Base-by-base conservation (phyloP, 2,329 filamentous ascomycete genomes). In the Paecilomyces niveus region DNA sequence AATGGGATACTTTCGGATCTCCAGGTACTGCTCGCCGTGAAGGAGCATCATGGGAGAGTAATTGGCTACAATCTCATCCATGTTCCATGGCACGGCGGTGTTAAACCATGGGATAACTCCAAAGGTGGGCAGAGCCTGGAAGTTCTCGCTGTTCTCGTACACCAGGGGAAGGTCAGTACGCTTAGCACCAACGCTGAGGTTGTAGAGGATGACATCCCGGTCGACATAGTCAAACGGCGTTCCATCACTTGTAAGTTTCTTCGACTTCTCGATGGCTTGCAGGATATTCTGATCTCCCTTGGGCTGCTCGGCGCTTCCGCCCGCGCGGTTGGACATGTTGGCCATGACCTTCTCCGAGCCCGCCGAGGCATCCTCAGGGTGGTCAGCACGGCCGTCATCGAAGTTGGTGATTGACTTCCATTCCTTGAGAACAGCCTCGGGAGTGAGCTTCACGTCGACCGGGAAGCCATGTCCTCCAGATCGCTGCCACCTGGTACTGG, bases 41-140 rank as follows among this genome's bases (percentile, higher is more conserved):
- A 99, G 88, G 55, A 99, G 86, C 92, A 97, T 97, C 91, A 96
- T 97, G 62, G 92, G 93, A 39, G 86, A 91, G 82, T 97, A 99
- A 82, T 97, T 96, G 74, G 92, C 92, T 29, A 97, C 89, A 61
- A 99, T 84, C 58, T 92, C 85, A 70, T 86, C 85, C 68, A 94
- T 83, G 74, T 82, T 86, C 80, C 89, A 97, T 29, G 93, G 90
- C 61, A 86, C 80, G 65, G 89, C 83, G 61, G 91, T 88, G 77
- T 89, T 89, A 80, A 97, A 97, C 68, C 87, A 89, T n/a, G 94
- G 94, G 68, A 99, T 88, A 62, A 97, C 94, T 73, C 92, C 94
- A 70, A 90, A 99, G n/a, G 92, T 95, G 56, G 94, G 94, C 56
- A 97, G 81, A 56, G 90, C 88, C 74, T 97, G 91, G 85, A 99